Evolutionary conservation across 2,329 filamentous ascomycete species (phyloP), one percentile per base, ranked within the genome.

Genomic region (Cordyceps cicadae): DNA sequence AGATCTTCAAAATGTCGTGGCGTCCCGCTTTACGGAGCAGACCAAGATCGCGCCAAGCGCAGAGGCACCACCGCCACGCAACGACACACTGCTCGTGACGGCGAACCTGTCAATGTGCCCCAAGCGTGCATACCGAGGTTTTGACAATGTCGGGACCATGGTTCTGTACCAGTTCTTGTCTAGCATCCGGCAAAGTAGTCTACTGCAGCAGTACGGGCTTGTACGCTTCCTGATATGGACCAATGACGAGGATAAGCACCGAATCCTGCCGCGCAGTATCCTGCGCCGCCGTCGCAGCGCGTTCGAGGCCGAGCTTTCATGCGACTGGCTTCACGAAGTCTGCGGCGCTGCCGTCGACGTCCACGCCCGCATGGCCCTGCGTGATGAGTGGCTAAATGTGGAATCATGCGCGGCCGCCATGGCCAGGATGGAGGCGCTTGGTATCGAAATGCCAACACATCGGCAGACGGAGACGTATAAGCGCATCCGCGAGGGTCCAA

Each of bases 191-290:
- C 75, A 78, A 2, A 78, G 84, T 54, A 72, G 77, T 0, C 77
- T 87, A 0, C 83, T 95, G 66, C 88, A 96, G 66, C 77, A 79
- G 32, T 92, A 91, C 69, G 93, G 93, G 3, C 81, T 87, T 19
- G 86, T 96, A 3, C 85, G 92, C 54, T 87, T 93, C 77, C 79
- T 97, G 1, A 70, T 92, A 45, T 92, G 92, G 86, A 68, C 86
- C 3, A 79, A 82, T 1, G 77, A 86, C 49, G 76, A 81, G 0
- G 87, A 90, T 60, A 84, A 84, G 64, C 67, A 72, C 7, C 63
- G 71, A 1, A 65, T 90, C 1, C 62, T 96, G 8, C 88, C 92
- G 0, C 82, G 81, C 57, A 74, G 76, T 2, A 69, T 88, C 3
- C 71, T 76, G 39, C 71, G 76, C 1, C 81, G 87, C n/a, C 79